A percentile compares a stretch with the other conserved stretches of the same genome.
Evolutionary conservation across 129 eudicot species (phyloP).

Genomic region (carrot (Daucus carota)): DNA sequence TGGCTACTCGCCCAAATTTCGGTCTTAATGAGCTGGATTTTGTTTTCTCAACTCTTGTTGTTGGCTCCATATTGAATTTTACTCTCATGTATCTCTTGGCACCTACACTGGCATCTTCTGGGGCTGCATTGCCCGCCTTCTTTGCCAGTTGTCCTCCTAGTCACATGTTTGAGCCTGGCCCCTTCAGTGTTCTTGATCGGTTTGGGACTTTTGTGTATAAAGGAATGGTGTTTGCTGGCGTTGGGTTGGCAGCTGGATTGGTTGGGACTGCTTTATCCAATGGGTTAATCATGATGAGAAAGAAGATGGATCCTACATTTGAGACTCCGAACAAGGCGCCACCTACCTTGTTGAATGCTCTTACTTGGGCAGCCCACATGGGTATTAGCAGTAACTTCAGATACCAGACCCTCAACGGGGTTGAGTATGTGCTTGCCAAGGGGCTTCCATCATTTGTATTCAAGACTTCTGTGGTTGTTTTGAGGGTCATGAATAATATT

Average conservation of each 20-base stretch:
- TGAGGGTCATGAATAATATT: conserved; percentile 12
- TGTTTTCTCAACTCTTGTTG: conserved; percentile 88
- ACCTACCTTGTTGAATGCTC: conserved; percentile 62
- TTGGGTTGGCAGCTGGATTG: conserved; percentile 83
- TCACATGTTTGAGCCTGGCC: conserved; percentile 92
- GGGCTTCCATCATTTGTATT: conserved; percentile 11
- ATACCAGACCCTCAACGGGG: conserved; percentile 83
- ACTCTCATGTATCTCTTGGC: conserved; percentile 73
- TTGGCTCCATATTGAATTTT: conserved; percentile 62
- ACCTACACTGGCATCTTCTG: conserved; percentile 53
- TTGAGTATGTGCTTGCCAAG: conserved; percentile 39
- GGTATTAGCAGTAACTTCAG: conserved; percentile 82
- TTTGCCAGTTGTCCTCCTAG: conserved; percentile 71
- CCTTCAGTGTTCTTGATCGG: conserved; percentile 43
- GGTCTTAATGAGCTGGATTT: conserved; percentile 94
- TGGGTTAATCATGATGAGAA: conserved; percentile 71
- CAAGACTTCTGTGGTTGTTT: conserved; percentile 7
- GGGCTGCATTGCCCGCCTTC: conserved; percentile 42
- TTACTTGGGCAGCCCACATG: conserved; percentile 89
- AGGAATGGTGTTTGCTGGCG: conserved; percentile 72
- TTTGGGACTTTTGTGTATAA: conserved; percentile 77
- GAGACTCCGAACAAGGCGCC: conserved; percentile 94
- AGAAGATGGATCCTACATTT: conserved; percentile 83
- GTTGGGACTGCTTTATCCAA: conserved; percentile 80
- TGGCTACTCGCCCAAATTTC: conserved; percentile 91